Evolutionary conservation across 768 basidiomycete species (phyloP).

Genomic region (Boletellus emodensis): DNA sequence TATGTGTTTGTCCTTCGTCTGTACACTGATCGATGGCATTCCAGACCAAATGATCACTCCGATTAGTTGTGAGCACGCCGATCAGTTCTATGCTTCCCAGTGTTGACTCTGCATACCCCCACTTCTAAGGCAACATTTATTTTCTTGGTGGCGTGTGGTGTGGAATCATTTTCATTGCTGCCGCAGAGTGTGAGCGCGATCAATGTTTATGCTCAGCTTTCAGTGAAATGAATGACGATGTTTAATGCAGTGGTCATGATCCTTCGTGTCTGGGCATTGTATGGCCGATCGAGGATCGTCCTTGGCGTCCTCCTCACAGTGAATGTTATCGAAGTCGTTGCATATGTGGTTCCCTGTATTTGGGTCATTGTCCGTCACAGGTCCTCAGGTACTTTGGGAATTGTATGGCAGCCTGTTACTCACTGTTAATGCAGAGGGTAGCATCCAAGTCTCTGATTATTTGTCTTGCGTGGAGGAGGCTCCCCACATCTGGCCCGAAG

Average conservation of each 20-base stretch:
- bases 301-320: conserved; percentile 9
- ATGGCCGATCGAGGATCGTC: conserved; percentile 5
- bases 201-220: neutral
- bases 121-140: conserved; percentile 3
- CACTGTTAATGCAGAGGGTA: too few relatives aligned
- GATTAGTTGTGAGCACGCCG: neutral
- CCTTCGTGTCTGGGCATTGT: conserved; percentile 14
- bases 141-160: neutral
- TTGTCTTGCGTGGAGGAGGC: too few relatives aligned
- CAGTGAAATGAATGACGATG: neutral
- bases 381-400: too few relatives aligned
- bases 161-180: neutral
- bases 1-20: neutral
- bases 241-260: conserved; percentile 12
- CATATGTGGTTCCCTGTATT: neutral
- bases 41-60: neutral
- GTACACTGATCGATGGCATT: too few relatives aligned
- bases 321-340: conserved; percentile 3
- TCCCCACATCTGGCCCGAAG: too few relatives aligned
- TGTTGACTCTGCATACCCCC: neutral
- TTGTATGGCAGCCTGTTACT: too few relatives aligned
- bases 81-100: neutral
- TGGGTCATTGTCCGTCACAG: too few relatives aligned
- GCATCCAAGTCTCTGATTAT: too few relatives aligned
- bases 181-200: conserved; percentile 12